These are phyloP conservation scores for Trametes gibbosa DNA, from an alignment of 768 basidiomycete genomes.

Conservation along the genomic window DNA sequence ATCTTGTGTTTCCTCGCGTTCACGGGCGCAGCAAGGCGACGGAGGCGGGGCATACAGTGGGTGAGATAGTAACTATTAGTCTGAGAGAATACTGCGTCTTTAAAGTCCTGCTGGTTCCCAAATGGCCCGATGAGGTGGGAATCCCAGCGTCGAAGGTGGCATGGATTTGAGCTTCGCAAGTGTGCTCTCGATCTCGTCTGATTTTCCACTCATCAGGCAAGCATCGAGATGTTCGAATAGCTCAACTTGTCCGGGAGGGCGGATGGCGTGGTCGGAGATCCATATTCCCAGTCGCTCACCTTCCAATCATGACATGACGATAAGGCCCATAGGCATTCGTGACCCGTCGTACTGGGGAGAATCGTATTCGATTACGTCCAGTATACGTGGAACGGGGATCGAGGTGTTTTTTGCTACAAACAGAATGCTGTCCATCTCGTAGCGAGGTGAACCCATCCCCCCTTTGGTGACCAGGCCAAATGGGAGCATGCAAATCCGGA, in stretches of 20 bases:
- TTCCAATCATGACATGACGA: conserved; percentile 16
- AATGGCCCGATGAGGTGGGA: background rate
- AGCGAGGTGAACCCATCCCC: background rate
- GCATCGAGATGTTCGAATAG: background rate
- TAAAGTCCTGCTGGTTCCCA: background rate
- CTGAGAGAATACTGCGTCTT: background rate
- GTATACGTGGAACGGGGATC: conserved; percentile 21
- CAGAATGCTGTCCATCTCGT: background rate
- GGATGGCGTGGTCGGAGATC: background rate
- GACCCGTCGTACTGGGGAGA: no score
- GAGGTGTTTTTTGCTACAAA: conserved; percentile 18
- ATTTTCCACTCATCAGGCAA: no score
- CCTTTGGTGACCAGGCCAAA: background rate
- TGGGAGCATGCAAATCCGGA: no score
- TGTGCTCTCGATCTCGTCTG: background rate
- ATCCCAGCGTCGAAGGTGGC: background rate
- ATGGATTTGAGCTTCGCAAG: background rate
- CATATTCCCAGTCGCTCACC: background rate
- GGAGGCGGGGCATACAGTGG: background rate
- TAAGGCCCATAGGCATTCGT: no score
- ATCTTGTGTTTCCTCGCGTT: conserved; percentile 5
- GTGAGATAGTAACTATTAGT: background rate
- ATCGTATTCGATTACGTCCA: conserved; percentile 5
- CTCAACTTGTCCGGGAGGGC: background rate
- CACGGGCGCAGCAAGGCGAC: conserved; percentile 3